Conservation (phyloP, 1,284 basidiomycete species). For the Cryptococcus sp. region DNA sequence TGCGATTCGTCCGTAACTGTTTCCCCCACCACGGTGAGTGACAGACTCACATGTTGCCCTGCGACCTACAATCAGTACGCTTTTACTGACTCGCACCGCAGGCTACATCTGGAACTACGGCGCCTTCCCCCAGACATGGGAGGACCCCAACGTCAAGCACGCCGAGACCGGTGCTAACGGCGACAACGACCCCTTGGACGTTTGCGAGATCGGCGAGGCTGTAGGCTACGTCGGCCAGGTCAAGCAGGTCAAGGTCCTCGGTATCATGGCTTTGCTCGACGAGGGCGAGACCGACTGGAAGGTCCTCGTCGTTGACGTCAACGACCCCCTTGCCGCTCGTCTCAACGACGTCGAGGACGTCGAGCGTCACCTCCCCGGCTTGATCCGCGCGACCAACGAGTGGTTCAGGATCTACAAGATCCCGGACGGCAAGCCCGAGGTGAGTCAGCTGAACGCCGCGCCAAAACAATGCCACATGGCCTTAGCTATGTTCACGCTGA, state of each 20-base stretch:
- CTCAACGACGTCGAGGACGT: slow-evolving; percentile 99
- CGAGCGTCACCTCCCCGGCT: slow-evolving; percentile 94
- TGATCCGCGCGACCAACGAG: slow-evolving; percentile 95
- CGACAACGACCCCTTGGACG: slow-evolving; percentile 99
- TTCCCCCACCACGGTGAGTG: slow-evolving; percentile 97
- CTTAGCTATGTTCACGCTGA: not conserved
- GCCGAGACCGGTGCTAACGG: slow-evolving; percentile 98
- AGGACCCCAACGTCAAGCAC: slow-evolving; percentile 85
- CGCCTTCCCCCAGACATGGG: slow-evolving; percentile 98
- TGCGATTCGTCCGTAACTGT: slow-evolving; percentile 98
- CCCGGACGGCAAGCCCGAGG: slow-evolving; percentile 95
- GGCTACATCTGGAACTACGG: slow-evolving; percentile 91
- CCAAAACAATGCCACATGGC: too few relatives aligned
- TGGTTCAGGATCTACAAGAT: slow-evolving; percentile 94
- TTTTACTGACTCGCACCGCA: slow-evolving; percentile 16
- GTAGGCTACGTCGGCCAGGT: slow-evolving; percentile 97
- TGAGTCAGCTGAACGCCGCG: slow-evolving; percentile 18
- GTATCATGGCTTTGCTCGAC: slow-evolving; percentile 98
- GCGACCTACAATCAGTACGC: not conserved
- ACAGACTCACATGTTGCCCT: slow-evolving; percentile 25
- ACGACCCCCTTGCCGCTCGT: slow-evolving; percentile 92
- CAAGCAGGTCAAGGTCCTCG: slow-evolving; percentile 99
- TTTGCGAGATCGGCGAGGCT: slow-evolving; percentile 99
- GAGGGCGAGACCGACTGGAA: slow-evolving; percentile 99
- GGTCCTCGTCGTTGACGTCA: slow-evolving; percentile 94